phyloP scores from a whole-genome alignment of 768 basidiomycete genomes.

The Pholiota conissans region DNA sequence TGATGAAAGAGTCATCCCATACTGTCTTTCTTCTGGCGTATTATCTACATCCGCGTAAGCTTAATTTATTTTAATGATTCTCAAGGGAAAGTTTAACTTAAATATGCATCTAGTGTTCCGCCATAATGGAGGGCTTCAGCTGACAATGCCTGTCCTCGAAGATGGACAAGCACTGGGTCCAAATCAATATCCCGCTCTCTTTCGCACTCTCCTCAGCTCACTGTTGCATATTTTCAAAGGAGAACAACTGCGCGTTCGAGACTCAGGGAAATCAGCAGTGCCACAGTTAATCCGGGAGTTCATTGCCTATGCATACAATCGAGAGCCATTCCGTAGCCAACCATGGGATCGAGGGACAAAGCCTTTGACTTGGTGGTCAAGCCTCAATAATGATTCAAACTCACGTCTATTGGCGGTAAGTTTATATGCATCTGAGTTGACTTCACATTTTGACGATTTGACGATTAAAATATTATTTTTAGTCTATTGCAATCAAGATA shows the following conservation, averaged over 20 bases:
- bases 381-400: slow-evolving; percentile 20
- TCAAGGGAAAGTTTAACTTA: too few species aligned
- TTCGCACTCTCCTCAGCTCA: background rate
- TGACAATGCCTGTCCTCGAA: slow-evolving; percentile 17
- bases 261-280: slow-evolving; percentile 7
- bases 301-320: slow-evolving; percentile 21
- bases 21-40: slow-evolving; percentile 27
- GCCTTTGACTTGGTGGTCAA: slow-evolving; percentile 23
- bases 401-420: slow-evolving; percentile 19
- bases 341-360: slow-evolving; percentile 9
- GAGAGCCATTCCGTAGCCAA: slow-evolving; percentile 17
- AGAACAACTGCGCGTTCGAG: slow-evolving; percentile 14
- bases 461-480: too few species aligned
- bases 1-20: slow-evolving; percentile 30
- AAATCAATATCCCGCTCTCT: background rate
- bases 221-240: background rate
- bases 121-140: slow-evolving; percentile 17
- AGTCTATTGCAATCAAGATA: slow-evolving; percentile 23
- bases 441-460: too few species aligned
- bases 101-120: too few species aligned
- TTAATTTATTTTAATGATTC: background rate
- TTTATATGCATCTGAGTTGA: too few species aligned
- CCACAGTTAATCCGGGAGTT: slow-evolving; percentile 19
- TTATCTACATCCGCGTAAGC: slow-evolving; percentile 27
- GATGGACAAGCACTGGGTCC: slow-evolving; percentile 5